These are phyloP conservation scores for Halenospora varia DNA, from an alignment of 495 filamentous ascomycete species.

Conservation along the genomic window DNA sequence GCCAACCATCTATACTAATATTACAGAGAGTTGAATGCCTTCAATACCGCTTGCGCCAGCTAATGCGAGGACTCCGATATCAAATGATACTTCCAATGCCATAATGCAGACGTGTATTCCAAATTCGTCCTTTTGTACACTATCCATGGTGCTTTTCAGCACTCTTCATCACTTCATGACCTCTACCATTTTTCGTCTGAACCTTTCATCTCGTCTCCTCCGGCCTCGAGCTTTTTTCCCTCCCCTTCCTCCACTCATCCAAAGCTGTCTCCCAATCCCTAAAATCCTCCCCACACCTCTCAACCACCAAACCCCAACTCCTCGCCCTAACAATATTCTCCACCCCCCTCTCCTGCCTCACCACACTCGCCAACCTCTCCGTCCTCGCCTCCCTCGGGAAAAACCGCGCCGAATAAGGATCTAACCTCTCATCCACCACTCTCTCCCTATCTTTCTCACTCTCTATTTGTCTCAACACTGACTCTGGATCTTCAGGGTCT, in stretches of 20 bases:
- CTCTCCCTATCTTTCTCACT: conserved; percentile 65
- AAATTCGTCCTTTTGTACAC: background rate
- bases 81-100: background rate
- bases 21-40: background rate
- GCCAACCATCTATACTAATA: too few species aligned
- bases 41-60: background rate
- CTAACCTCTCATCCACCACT: conserved; percentile 82
- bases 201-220: background rate
- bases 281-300: conserved; percentile 64
- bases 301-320: conserved; percentile 78
- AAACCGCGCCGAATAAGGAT: conserved; percentile 85
- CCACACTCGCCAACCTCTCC: conserved; percentile 69
- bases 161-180: background rate
- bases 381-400: conserved; percentile 82
- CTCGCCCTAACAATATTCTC: conserved; percentile 81
- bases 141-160: background rate
- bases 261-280: conserved; percentile 42
- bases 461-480: conserved; percentile 64
- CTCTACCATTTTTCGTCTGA: background rate
- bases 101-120: too few species aligned
- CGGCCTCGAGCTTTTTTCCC: conserved; percentile 22
- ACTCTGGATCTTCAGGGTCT: conserved; percentile 85
- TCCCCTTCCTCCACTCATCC: conserved; percentile 54
- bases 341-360: conserved; percentile 81
- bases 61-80: background rate